Conservation (phyloP, 495 filamentous ascomycete genomes). For the Jackrogersella multiformis region DNA sequence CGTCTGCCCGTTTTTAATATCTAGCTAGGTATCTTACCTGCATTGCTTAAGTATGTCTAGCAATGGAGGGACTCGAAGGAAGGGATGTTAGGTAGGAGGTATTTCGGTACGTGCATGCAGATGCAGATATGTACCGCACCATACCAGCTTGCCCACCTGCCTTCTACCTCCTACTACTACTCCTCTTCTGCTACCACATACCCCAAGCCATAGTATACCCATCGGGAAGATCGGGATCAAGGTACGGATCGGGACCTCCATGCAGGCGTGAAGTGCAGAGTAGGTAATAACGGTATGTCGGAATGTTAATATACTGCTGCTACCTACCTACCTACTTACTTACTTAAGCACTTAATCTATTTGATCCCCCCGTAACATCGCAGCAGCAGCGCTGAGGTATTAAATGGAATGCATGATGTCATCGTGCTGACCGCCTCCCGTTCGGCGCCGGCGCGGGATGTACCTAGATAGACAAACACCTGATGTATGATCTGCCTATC, state of each 20-base stretch:
- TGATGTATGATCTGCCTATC: constrained; percentile 5
- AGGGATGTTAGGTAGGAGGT: too few relatives aligned
- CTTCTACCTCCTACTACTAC: too few relatives aligned
- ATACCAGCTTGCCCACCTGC: too few relatives aligned
- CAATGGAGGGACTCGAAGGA: too few relatives aligned
- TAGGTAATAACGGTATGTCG: too few relatives aligned
- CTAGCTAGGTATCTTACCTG: too few relatives aligned
- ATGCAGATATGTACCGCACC: neutral
- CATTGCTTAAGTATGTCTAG: too few relatives aligned
- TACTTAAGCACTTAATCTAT: too few relatives aligned
- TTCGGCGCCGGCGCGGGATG: neutral
- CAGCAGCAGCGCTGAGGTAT: neutral
- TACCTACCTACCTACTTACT: too few relatives aligned
- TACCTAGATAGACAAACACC: constrained; percentile 10
- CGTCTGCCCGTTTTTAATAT: neutral
- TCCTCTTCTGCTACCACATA: too few relatives aligned
- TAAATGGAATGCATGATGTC: constrained; percentile 32
- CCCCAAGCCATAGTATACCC: neutral
- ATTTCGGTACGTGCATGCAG: neutral
- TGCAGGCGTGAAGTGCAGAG: too few relatives aligned
- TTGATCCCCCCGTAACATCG: neutral
- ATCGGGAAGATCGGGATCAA: constrained; percentile 1
- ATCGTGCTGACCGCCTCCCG: constrained; percentile 35
- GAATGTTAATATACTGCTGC: neutral
- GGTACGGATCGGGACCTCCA: constrained; percentile 3